These are phyloP conservation scores for Aspergillus sp. DNA, from an alignment of 2,329 filamentous ascomycete species.

Conservation along the genomic window DNA sequence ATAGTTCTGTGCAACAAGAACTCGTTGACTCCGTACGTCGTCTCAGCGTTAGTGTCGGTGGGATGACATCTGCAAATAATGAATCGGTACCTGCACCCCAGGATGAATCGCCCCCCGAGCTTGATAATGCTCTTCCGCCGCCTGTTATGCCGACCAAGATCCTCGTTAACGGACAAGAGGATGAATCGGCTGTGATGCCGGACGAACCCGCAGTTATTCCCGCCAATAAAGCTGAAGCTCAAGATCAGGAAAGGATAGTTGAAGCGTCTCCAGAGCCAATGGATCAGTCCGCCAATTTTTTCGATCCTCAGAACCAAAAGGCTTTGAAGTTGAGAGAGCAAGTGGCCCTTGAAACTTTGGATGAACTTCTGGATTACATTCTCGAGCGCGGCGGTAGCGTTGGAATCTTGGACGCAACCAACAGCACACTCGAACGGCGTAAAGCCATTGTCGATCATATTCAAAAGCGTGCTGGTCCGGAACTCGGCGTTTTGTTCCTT, in stretches of 20 bases:
- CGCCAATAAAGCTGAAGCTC: constrained; percentile 23
- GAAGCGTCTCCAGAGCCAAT: constrained; percentile 53
- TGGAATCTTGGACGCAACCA: constrained; percentile 95
- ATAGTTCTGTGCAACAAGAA: constrained; percentile 38
- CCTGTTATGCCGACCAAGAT: constrained; percentile 53
- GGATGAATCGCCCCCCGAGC: constrained; percentile 24
- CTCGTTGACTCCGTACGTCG: constrained; percentile 46
- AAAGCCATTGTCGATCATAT: constrained; percentile 82
- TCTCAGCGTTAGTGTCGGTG: constrained; percentile 41
- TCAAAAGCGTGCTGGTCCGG: constrained; percentile 75
- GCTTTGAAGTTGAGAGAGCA: constrained; percentile 85
- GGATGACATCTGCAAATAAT: constrained; percentile 21
- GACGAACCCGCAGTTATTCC: constrained; percentile 28
- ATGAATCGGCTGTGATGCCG: constrained; percentile 21
- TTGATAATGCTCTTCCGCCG: constrained; percentile 37
- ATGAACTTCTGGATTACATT: constrained; percentile 89
- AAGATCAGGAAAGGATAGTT: constrained; percentile 21
- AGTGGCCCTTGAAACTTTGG: constrained; percentile 85
- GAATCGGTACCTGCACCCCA: constrained; percentile 7
- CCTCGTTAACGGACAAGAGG: constrained; percentile 57
- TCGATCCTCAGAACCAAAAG: constrained; percentile 82
- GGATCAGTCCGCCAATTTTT: constrained; percentile 91
- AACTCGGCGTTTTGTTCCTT: constrained; percentile 87
- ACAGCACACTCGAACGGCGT: constrained; percentile 85
- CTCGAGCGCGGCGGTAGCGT: constrained; percentile 79